Percentiles rank a stretch among this genome's conserved stretches.
phyloP scores from a whole-genome alignment of 2,329 filamentous ascomycete genomes.

The Massarina eburnea region DNA sequence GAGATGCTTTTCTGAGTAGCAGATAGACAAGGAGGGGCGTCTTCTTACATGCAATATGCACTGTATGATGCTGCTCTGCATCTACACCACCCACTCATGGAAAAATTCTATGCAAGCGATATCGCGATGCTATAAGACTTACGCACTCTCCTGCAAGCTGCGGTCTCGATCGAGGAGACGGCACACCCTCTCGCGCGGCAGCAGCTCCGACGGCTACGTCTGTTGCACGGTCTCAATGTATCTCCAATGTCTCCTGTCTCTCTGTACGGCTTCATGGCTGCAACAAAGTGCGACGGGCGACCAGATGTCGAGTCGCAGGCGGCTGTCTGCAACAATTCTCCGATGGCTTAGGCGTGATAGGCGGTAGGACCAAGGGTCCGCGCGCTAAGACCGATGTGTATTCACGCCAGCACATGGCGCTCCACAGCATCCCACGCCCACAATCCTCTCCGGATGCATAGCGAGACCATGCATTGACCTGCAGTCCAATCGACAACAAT shows the following conservation, averaged over 20 bases:
- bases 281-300: conserved; percentile 9
- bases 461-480: conserved; percentile 42
- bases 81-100: conserved; percentile 9
- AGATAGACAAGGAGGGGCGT: conserved; percentile 1
- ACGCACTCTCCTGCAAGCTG: conserved; percentile 14
- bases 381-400: conserved; percentile 21
- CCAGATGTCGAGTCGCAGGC: conserved; percentile 14
- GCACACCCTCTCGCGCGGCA: conserved; percentile 13
- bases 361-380: conserved; percentile 20
- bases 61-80: conserved; percentile 2
- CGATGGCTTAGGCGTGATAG: conserved; percentile 14
- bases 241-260: background rate
- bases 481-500: conserved; percentile 36
- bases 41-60: conserved; percentile 1
- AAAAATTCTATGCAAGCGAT: conserved; percentile 8
- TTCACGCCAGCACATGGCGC: conserved; percentile 34
- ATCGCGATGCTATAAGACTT: conserved; percentile 6
- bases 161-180: conserved; percentile 9
- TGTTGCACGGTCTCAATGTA: background rate
- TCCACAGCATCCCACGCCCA: conserved; percentile 38
- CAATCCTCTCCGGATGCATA: conserved; percentile 34
- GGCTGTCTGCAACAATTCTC: conserved; percentile 22
- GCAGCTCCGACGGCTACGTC: conserved; percentile 3
- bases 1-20: conserved; percentile 28
- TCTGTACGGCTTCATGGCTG: background rate